Evolutionary conservation across 306 rosid species (phyloP), one percentile per base, ranked within the genome.

Genomic region (Sechiopsis laciniata): DNA sequence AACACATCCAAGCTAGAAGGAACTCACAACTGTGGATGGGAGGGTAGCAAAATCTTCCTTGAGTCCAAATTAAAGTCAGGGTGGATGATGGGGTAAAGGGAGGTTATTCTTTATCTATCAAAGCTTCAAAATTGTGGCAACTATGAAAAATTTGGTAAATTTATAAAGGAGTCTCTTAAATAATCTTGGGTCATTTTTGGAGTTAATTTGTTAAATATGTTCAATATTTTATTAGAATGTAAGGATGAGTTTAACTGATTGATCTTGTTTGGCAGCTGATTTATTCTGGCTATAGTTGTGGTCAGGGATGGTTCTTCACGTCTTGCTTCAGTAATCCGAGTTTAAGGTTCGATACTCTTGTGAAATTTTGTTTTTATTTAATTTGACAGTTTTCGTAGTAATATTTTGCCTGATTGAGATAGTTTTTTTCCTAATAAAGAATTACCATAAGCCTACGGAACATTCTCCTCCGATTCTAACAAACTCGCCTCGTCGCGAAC

Each of bases 251-350:
- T 65, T 15, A 21, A 53, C 74, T 61, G 67, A 70, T 60, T 16
- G 62, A 51, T 35, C 48, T 50, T 14, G 6, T 75, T 29, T 79
- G 82, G 64, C 85, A 92, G 98, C 76, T 90, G 78, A 80, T 92
- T 68, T 90, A 92, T 83, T 88, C 98, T 56, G 88, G 96, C 79
- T 92, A 85, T 82, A 83, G 95, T 78, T 95, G 99, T 78, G 84
- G 91, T 58, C 99, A 95, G 76, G 99, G 99, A 15, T 95, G 97
- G 97, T 89, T 95, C 87, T 84, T 95, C 88, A 95, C 97, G 48
- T 90, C 99, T 78, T 95, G 99, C 79, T 11, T 88, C 20, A 89
- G 91, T 75, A 80, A 84, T 83, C 99, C 99, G 56, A 75, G 89
- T 83, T 89, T 95, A 88, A 91, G 99, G 99, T 88, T 73, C 55